Evolutionary conservation across 331 rosid species (phyloP), one percentile per base, ranked within the genome.

Genomic region (Spiraea crenata): DNA sequence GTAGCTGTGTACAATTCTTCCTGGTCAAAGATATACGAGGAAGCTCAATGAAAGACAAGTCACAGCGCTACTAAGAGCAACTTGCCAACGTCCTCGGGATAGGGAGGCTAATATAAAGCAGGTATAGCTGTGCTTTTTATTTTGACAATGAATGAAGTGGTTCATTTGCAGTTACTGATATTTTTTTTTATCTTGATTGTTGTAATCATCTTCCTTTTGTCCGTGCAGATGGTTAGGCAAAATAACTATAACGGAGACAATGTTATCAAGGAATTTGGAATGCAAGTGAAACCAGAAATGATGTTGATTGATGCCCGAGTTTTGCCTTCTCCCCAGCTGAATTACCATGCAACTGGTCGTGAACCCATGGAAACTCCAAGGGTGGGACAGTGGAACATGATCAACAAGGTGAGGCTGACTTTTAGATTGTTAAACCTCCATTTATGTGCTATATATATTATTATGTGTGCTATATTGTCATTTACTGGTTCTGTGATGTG

Each of bases 321-420:
- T 35, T 73, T 92, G 45, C 83, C 95, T 2, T 75, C 96, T 0
- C 98, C 98, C 0, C 72, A 93, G 99, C 92, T 93, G 6, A 82
- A 69, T 14, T 93, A 91, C 71, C 82, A 85, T 81, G 82, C 60
- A 0, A 63, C 77, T 1, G 91, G 98, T 0, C 67, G 4, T 46
- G 89, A 86, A 38, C 7, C 79, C 17, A 65, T 1, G 7, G 92
- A 84, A 59, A 80, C 80, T 17, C 99, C 99, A 0, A 10, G 4
- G 6, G 82, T 85, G 86, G 99, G 97, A 6, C 88, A 85, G 4
- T 93, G 99, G 99, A 93, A 93, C 16, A 93, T 91, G 97, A 93
- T 89, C 0, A 57, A 83, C 7, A 89, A 91, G 95, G 99, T 91
- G 72, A 74, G 41, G 2, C 31, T 50, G 35, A 63, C 10, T 39